Conservation (phyloP, 345 rosid species). For the Viola odorata region DNA sequence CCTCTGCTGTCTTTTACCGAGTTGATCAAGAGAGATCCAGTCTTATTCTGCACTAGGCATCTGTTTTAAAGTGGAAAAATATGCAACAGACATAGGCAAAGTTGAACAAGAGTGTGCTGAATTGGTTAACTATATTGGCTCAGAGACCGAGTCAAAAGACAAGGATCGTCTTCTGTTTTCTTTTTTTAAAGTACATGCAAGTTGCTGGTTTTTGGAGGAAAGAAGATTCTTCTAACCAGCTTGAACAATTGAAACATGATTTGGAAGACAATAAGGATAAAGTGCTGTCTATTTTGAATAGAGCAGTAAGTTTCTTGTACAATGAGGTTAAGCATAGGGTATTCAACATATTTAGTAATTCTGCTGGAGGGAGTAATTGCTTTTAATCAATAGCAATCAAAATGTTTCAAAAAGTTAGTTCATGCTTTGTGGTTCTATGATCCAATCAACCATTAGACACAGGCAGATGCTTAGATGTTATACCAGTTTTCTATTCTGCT, state of each 20-base stretch:
- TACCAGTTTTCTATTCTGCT: no score
- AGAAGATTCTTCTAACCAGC: conserved; percentile 33
- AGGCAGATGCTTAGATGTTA: no score
- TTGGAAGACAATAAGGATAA: conserved; percentile 52
- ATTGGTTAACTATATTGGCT: conserved; percentile 52
- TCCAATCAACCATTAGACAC: no score
- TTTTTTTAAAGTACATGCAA: conserved; percentile 61
- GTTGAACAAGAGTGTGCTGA: conserved; percentile 58
- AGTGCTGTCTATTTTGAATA: conserved; percentile 45
- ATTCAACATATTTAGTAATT: conserved; percentile 35
- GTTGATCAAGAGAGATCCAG: conserved; percentile 83
- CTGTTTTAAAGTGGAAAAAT: conserved; percentile 57
- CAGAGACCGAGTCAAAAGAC: conserved; percentile 60
- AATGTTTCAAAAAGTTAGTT: no score
- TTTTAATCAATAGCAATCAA: no score
- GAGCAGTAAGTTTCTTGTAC: conserved; percentile 54
- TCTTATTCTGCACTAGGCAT: conserved; percentile 62
- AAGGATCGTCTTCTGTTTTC: conserved; percentile 67
- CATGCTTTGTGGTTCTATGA: no score
- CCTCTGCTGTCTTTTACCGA: conserved; percentile 49
- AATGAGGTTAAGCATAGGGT: conserved; percentile 48
- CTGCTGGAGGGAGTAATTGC: conserved; percentile 22
- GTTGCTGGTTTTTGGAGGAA: conserved; percentile 48
- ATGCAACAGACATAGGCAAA: conserved; percentile 51
- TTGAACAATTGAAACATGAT: conserved; percentile 31